Conservation (phyloP, 345 rosid species). For the Cardamine occulta region DNA sequence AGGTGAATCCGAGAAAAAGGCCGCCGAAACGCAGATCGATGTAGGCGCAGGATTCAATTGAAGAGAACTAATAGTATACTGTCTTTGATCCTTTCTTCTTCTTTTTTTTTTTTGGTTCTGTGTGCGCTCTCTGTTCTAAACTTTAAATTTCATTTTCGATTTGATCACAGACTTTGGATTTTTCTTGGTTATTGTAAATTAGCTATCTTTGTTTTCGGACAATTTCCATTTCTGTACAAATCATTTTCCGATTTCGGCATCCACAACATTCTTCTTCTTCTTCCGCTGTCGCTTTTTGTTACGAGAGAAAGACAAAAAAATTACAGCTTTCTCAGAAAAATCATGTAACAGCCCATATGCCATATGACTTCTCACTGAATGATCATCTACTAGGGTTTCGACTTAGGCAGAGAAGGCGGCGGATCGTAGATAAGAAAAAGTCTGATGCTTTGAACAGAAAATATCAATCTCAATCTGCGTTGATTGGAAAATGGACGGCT, state of each 20-base stretch:
- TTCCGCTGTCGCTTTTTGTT: background rate
- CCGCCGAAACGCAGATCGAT: constrained; percentile 66
- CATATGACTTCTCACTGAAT: background rate
- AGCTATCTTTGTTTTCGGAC: constrained; percentile 19
- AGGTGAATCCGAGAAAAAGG: constrained; percentile 49
- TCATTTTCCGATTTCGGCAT: constrained; percentile 21
- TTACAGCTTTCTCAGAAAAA: background rate
- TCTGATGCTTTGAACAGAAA: constrained; percentile 7
- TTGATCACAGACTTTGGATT: constrained; percentile 17
- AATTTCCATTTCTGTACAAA: constrained; percentile 25
- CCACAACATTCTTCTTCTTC: constrained; percentile 4
- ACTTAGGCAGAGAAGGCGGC: constrained; percentile 23
- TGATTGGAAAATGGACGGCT: constrained; percentile 24
- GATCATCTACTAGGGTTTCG: constrained; percentile 16
- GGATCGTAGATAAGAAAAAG: background rate
- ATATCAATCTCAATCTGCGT: background rate
- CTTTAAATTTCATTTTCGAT: background rate
- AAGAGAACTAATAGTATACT: constrained; percentile 26
- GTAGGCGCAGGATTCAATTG: constrained; percentile 22
- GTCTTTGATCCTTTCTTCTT: constrained; percentile 6
- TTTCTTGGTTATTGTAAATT: constrained; percentile 30
- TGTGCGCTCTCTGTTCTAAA: constrained; percentile 31
- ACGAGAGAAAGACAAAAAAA: background rate
- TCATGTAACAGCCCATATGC: background rate
- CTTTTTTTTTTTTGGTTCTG: background rate